Percentiles rank a stretch among this genome's conserved stretches.
These are phyloP conservation scores for Russula sp. DNA, from an alignment of 768 basidiomycete species.

Conservation along the genomic window DNA sequence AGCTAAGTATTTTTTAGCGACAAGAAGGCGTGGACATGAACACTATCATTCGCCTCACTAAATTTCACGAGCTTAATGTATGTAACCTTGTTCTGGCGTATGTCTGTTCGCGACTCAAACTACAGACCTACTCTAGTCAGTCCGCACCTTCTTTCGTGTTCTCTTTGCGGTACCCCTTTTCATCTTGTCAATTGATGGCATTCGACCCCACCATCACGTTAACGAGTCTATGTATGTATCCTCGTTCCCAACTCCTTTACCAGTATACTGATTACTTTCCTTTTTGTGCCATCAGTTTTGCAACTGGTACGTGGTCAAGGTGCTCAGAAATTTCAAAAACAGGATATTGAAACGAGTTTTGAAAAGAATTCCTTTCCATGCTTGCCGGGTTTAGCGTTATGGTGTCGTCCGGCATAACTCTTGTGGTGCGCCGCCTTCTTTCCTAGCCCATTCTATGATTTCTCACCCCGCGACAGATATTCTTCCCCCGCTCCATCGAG, in stretches of 20 bases:
- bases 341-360: background rate
- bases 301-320: constrained; percentile 4
- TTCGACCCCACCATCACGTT: constrained; percentile 56
- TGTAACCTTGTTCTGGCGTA: constrained; percentile 32
- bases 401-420: constrained; percentile 29
- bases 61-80: constrained; percentile 82
- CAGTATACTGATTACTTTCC: background rate
- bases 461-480: constrained; percentile 21
- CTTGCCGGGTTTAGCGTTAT: constrained; percentile 23
- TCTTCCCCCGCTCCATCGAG: constrained; percentile 31
- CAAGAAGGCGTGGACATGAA: constrained; percentile 57
- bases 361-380: constrained; percentile 26
- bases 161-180: constrained; percentile 64
- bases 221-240: constrained; percentile 54
- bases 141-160: constrained; percentile 72
- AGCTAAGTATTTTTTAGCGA: constrained; percentile 41
- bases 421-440: constrained; percentile 21
- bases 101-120: background rate
- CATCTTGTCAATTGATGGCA: constrained; percentile 67
- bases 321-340: background rate
- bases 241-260: too few species aligned
- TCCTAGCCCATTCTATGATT: background rate
- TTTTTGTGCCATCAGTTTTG: constrained; percentile 6
- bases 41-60: constrained; percentile 70
- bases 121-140: constrained; percentile 43